Conservation (phyloP, 1,284 basidiomycete genomes). For the Termitomyces sp. region DNA sequence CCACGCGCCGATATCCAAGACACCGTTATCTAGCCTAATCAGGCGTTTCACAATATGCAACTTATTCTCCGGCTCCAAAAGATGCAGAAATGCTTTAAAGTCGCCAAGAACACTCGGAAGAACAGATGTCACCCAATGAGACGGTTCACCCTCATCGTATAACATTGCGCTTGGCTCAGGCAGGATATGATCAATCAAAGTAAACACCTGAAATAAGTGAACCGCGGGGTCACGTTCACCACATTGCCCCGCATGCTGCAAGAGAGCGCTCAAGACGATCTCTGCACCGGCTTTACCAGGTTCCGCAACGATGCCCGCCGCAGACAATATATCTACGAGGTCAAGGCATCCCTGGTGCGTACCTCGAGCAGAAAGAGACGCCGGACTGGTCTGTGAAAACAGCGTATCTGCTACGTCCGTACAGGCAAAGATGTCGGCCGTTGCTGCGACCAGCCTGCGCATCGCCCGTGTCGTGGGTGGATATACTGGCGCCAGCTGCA, state of each 20-base stretch:
- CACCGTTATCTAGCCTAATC: slow-evolving; percentile 50
- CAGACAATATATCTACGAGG: slow-evolving; percentile 39
- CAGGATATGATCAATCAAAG: slow-evolving; percentile 52
- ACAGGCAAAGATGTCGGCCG: slow-evolving; percentile 53
- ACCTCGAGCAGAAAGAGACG: slow-evolving; percentile 37
- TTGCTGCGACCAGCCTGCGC: slow-evolving; percentile 35
- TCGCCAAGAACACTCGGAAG: slow-evolving; percentile 53
- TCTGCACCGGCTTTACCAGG: slow-evolving; percentile 36
- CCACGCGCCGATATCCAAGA: slow-evolving; percentile 66
- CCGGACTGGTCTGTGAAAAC: slow-evolving; percentile 35
- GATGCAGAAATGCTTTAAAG: slow-evolving; percentile 47
- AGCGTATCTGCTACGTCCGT: slow-evolving; percentile 42
- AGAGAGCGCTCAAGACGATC: slow-evolving; percentile 48
- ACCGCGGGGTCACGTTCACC: slow-evolving; percentile 47
- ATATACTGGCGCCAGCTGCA: slow-evolving; percentile 39
- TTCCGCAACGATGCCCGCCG: slow-evolving; percentile 28
- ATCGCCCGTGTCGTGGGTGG: slow-evolving; percentile 46
- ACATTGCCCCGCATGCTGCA: slow-evolving; percentile 39
- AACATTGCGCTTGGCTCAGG: slow-evolving; percentile 28
- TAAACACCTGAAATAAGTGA: slow-evolving; percentile 50
- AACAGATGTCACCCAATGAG: slow-evolving; percentile 48
- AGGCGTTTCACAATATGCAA: slow-evolving; percentile 52
- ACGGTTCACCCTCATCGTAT: slow-evolving; percentile 24
- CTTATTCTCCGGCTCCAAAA: slow-evolving; percentile 51
- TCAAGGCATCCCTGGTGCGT: slow-evolving; percentile 47